phyloP scores from a whole-genome alignment of 495 filamentous ascomycete genomes.

The Diplogelasinospora grovesii region DNA sequence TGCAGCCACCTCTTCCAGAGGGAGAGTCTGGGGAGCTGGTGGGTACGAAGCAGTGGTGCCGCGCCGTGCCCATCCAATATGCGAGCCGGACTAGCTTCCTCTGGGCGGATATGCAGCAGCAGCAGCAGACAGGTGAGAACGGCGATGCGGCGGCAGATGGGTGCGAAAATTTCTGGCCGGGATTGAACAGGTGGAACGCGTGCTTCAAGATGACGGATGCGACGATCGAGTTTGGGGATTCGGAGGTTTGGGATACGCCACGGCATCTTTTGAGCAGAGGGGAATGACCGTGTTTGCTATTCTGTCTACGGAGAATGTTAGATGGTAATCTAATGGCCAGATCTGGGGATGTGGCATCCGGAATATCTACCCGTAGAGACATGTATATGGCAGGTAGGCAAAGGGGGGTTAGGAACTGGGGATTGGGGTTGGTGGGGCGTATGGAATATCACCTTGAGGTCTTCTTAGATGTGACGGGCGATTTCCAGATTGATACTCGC shows the following conservation, averaged over 20 bases:
- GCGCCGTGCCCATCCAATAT: slow-evolving; percentile 13
- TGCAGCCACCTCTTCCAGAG: slow-evolving; percentile 40
- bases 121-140: slow-evolving; percentile 14
- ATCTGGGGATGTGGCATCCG: too few relatives aligned
- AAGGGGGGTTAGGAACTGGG: too few relatives aligned
- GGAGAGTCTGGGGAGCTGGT: slow-evolving; percentile 26
- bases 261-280: too few relatives aligned
- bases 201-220: slow-evolving; percentile 38
- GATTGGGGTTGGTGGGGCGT: too few relatives aligned
- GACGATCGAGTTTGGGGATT: slow-evolving; percentile 28
- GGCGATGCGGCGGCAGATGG: slow-evolving; percentile 15
- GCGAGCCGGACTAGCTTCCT: slow-evolving; percentile 18
- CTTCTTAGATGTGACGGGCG: too few relatives aligned
- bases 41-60: slow-evolving; percentile 29
- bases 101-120: slow-evolving; percentile 38
- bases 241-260: slow-evolving; percentile 22
- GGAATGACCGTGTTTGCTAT: too few relatives aligned
- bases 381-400: too few relatives aligned
- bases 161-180: slow-evolving; percentile 39
- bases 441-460: too few relatives aligned
- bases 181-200: slow-evolving; percentile 36
- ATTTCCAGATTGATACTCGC: too few relatives aligned
- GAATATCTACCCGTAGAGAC: too few relatives aligned
- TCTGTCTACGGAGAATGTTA: too few relatives aligned
- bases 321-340: too few relatives aligned